phyloP scores from a whole-genome alignment of 2,329 filamentous ascomycete genomes.

The Fusarium neocosmosporiellum region DNA sequence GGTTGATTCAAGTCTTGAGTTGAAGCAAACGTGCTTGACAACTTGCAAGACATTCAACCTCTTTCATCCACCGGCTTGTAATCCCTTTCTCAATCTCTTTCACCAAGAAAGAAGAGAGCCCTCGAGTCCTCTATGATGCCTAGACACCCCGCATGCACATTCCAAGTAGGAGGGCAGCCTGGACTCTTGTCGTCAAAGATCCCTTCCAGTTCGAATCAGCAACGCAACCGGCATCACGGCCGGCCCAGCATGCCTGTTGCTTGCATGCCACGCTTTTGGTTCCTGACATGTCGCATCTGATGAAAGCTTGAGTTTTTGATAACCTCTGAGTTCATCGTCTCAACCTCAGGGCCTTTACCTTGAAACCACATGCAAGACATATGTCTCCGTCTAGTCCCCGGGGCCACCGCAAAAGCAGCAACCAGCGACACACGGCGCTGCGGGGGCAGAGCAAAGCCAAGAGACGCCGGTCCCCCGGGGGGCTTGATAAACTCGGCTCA shows the following conservation, averaged over 20 bases:
- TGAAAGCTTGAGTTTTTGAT: neutral
- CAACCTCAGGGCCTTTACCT: neutral
- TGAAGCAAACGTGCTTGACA: neutral
- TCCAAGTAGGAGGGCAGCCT: neutral
- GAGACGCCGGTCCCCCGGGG: neutral
- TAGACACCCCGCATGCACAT: slow-evolving; percentile 15
- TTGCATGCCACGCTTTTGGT: slow-evolving; percentile 5
- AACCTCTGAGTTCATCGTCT: neutral
- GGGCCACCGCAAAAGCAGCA: neutral
- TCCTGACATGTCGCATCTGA: slow-evolving; percentile 8
- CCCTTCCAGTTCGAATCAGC: slow-evolving; percentile 20
- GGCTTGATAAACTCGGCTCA: neutral
- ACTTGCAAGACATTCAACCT: neutral
- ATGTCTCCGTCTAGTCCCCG: neutral
- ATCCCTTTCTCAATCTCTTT: neutral
- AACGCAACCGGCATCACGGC: neutral
- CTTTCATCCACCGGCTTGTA: neutral
- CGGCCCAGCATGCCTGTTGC: neutral
- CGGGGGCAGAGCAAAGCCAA: neutral
- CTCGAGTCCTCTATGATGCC: neutral
- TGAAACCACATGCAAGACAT: neutral
- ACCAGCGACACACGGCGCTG: neutral
- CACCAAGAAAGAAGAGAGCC: slow-evolving; percentile 14
- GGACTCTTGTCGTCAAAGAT: slow-evolving; percentile 18
- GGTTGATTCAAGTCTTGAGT: neutral